Percentiles rank a stretch among this genome's conserved stretches.
Evolutionary conservation across 805 yeast species (phyloP).

Genomic region (Ogataea henricii): DNA sequence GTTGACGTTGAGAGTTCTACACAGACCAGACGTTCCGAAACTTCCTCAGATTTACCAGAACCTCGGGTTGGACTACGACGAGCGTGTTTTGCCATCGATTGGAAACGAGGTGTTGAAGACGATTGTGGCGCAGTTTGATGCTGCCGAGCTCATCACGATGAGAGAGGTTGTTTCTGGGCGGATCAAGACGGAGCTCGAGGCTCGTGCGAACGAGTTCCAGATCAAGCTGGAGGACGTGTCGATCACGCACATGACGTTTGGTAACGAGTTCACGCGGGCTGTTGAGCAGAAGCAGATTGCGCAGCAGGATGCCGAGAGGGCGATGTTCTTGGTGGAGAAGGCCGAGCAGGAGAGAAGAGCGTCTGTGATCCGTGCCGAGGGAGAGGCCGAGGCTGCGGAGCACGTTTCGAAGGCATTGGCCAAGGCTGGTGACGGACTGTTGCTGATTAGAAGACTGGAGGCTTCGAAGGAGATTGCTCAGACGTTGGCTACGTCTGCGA

Average conservation of each 20-base stretch:
- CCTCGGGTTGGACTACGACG: conserved; percentile 93
- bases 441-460: conserved; percentile 91
- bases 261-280: conserved; percentile 94
- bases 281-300: conserved; percentile 99
- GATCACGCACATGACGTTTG: conserved; percentile 96
- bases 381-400: conserved; percentile 99
- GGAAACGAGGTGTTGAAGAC: conserved; percentile 96
- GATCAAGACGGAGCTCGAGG: conserved; percentile 82
- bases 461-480: conserved; percentile 95
- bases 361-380: conserved; percentile 93
- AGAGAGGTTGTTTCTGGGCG: conserved; percentile 91
- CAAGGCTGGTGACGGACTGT: conserved; percentile 94
- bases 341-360: conserved; percentile 98
- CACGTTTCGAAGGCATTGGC: conserved; percentile 87
- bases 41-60: conserved; percentile 88
- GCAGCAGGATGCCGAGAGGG: conserved; percentile 98
- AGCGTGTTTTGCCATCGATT: conserved; percentile 93
- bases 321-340: conserved; percentile 87
- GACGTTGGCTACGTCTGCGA: conserved; percentile 79
- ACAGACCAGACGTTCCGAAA: conserved; percentile 84
- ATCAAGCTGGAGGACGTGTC: conserved; percentile 95
- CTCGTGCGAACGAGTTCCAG: conserved; percentile 84
- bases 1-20: conserved; percentile 87
- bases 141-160: conserved; percentile 96
- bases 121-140: conserved; percentile 98